Conservation (phyloP, 2,329 filamentous ascomycete genomes). For the Leptographium radiaticola region DNA sequence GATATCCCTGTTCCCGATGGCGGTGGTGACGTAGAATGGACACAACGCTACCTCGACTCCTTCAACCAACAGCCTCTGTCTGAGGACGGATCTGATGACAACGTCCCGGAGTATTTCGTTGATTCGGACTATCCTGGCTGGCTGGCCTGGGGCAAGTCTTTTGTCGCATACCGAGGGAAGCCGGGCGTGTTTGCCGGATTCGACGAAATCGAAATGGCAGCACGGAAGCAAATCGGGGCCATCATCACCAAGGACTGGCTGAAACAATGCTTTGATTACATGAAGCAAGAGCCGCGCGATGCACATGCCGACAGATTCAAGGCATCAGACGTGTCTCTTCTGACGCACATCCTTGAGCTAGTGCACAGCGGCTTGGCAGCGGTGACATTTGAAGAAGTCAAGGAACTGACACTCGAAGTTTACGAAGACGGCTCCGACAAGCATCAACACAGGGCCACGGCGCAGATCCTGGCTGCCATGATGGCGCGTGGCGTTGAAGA, state of each 20-base stretch:
- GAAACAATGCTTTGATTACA: conserved; percentile 70
- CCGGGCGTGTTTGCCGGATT: conserved; percentile 56
- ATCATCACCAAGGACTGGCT: conserved; percentile 79
- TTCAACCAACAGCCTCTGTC: conserved; percentile 44
- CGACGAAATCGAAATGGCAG: conserved; percentile 63
- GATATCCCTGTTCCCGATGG: conserved; percentile 49
- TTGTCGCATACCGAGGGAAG: conserved; percentile 65
- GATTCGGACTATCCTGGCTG: conserved; percentile 89
- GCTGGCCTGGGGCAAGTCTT: conserved; percentile 86
- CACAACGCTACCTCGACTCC: conserved; percentile 58
- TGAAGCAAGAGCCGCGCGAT: conserved; percentile 19
- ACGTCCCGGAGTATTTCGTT: conserved; percentile 69
- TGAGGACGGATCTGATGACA: conserved; percentile 25
- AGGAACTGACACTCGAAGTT: conserved; percentile 61
- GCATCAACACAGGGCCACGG: conserved; percentile 90
- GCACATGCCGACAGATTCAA: conserved; percentile 55
- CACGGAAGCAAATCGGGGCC: conserved; percentile 67
- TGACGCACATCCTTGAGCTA: conserved; percentile 83
- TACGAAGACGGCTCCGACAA: conserved; percentile 94
- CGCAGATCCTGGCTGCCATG: conserved; percentile 82
- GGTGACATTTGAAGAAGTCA: conserved; percentile 76
- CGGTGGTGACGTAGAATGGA: conserved; percentile 66
- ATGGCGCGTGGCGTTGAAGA: conserved; percentile 71
- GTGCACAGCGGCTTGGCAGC: conserved; percentile 68
- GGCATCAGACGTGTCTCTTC: conserved; percentile 72